Conservation (phyloP, 106 monocot species). For the Dioscorea dumetorum region DNA sequence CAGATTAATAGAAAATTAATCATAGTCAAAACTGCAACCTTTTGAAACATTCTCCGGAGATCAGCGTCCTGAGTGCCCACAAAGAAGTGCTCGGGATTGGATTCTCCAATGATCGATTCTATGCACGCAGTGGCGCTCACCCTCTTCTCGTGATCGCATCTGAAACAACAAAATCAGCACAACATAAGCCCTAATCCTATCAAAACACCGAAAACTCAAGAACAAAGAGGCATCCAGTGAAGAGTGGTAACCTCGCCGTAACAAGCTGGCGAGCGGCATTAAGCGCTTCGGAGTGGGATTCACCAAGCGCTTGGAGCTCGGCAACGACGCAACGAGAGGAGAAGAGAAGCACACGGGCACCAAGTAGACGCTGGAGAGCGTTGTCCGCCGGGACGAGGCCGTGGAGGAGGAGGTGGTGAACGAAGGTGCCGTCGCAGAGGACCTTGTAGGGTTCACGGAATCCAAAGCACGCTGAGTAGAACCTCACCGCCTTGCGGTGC, state of each 20-base stretch:
- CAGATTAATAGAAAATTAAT: too few relatives aligned
- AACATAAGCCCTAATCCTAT: constrained; percentile 5
- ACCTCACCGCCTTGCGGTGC: constrained; percentile 71
- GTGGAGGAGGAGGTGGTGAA: constrained; percentile 79
- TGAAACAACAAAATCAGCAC: not conserved
- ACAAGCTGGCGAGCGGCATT: constrained; percentile 44
- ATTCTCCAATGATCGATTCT: constrained; percentile 45
- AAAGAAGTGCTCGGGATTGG: constrained; percentile 81
- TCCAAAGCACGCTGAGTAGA: constrained; percentile 80
- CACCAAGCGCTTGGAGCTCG: constrained; percentile 70
- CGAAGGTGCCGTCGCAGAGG: constrained; percentile 83
- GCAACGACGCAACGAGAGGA: constrained; percentile 55
- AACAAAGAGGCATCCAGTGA: not conserved
- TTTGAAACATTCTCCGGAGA: constrained; percentile 49
- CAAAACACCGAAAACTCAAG: not conserved
- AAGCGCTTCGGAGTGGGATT: constrained; percentile 34
- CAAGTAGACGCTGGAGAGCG: constrained; percentile 48
- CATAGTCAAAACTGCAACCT: constrained; percentile 27
- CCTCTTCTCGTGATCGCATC: constrained; percentile 85
- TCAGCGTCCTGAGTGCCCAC: constrained; percentile 84
- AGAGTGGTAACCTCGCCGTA: constrained; percentile 35
- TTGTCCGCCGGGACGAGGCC: constrained; percentile 60
- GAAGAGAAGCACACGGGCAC: constrained; percentile 48
- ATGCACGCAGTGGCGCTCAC: constrained; percentile 60
- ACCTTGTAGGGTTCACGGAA: constrained; percentile 96